Percentiles rank a stretch among this genome's conserved stretches.
Conservation (phyloP, 176 grass and related monocot genomes). For the Juncus inflexus region DNA sequence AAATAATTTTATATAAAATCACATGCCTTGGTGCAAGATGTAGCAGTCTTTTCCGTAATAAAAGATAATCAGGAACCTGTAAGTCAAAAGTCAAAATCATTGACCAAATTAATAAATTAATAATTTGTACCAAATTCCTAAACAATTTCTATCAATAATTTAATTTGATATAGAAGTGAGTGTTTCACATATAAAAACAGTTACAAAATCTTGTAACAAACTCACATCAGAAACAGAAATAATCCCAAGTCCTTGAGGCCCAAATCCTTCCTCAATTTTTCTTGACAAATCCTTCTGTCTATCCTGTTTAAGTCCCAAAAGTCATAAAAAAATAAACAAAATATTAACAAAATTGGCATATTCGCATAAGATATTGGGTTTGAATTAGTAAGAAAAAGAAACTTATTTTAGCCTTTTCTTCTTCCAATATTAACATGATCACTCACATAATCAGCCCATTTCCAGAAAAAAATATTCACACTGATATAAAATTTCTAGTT, state of each 20-base stretch:
- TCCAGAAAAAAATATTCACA: neutral
- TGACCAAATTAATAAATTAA: conserved; percentile 4
- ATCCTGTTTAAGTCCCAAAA: conserved; percentile 45
- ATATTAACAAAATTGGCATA: neutral
- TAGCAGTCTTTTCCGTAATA: conserved; percentile 60
- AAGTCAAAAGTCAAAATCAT: conserved; percentile 15
- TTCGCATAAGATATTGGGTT: no score
- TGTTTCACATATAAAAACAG: neutral
- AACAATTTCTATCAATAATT: neutral
- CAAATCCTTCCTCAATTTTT: conserved; percentile 86
- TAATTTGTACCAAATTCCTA: conserved; percentile 6
- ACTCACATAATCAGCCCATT: neutral
- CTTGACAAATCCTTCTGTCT: conserved; percentile 50
- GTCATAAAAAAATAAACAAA: neutral
- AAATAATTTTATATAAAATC: neutral
- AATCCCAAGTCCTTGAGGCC: conserved; percentile 76
- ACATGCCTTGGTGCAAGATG: conserved; percentile 58
- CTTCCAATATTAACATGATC: no score
- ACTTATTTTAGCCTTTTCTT: no score
- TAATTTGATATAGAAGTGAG: neutral
- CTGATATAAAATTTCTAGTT: neutral
- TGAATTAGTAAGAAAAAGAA: no score
- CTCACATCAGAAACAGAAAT: conserved; percentile 77
- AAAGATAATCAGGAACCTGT: conserved; percentile 63
- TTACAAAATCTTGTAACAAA: neutral